Percentiles rank a stretch among this genome's conserved stretches.
Conservation (phyloP, 495 filamentous ascomycete species). For the Daldinia grandis region DNA sequence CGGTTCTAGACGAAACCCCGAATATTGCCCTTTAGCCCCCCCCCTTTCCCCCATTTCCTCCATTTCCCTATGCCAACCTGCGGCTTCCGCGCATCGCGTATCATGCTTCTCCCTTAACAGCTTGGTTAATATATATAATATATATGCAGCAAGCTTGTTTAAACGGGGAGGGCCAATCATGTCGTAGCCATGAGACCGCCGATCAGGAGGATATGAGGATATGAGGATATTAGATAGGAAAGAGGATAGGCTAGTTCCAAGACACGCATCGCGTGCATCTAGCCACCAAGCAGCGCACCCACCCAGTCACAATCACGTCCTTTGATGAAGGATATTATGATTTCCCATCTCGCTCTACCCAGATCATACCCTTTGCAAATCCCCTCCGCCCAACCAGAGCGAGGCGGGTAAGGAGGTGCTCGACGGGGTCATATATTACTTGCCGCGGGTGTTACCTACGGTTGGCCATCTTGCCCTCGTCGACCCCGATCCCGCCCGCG, state of each 20-base stretch:
- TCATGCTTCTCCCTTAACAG: conserved; percentile 1
- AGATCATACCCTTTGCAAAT: conserved; percentile 17
- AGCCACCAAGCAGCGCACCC: conserved; percentile 17
- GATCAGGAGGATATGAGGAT: conserved; percentile 28
- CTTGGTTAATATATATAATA: conserved; percentile 6
- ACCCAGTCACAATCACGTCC: conserved; percentile 33
- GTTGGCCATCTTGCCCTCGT: conserved; percentile 2
- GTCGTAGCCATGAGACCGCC: conserved; percentile 12
- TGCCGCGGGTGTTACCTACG: conserved; percentile 38
- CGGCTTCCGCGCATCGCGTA: conserved; percentile 22
- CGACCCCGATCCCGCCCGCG: conserved; percentile 35
- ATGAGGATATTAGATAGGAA: conserved; percentile 12
- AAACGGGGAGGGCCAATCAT: conserved; percentile 25
- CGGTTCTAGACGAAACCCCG: conserved; percentile 42
- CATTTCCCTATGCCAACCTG: conserved; percentile 4
- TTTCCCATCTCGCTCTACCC: conserved; percentile 20
- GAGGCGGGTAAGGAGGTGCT: conserved; percentile 32
- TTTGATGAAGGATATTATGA: conserved; percentile 13
- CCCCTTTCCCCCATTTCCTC: not conserved
- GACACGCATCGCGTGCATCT: conserved; percentile 41
- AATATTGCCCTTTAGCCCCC: conserved; percentile 3
- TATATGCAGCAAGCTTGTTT: conserved; percentile 26
- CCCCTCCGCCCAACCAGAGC: conserved; percentile 28
- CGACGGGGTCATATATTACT: conserved; percentile 26
- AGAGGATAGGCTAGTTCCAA: conserved; percentile 19